These are phyloP conservation scores for Chaetomiaceae sp. DNA, from an alignment of 2,329 filamentous ascomycete species.

Conservation along the genomic window DNA sequence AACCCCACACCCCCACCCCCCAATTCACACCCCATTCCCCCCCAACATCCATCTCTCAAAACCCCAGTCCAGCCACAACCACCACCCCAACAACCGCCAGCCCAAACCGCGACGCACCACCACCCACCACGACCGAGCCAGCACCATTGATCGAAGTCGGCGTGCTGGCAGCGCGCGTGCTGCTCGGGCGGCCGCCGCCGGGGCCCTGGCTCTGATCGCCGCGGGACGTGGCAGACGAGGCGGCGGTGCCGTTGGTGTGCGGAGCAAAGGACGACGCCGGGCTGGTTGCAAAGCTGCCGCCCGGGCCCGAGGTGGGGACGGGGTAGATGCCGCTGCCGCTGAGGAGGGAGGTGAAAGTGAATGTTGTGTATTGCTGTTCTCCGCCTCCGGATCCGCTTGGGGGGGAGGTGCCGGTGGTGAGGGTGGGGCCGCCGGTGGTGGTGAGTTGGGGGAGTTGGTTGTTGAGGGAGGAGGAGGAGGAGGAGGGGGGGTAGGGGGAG, in stretches of 20 bases:
- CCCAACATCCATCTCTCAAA: background rate
- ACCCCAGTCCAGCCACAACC: slow-evolving; percentile 3
- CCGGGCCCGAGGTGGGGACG: too few species aligned
- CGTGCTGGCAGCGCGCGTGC: background rate
- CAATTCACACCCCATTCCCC: background rate
- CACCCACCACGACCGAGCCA: background rate
- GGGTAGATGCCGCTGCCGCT: too few species aligned
- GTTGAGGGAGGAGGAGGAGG: background rate
- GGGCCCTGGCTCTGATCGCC: too few species aligned
- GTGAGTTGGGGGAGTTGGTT: background rate
- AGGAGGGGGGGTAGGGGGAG: background rate
- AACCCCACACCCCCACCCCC: background rate
- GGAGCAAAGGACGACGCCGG: too few species aligned
- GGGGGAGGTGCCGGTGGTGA: too few species aligned
- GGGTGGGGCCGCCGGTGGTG: background rate
- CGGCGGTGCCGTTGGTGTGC: too few species aligned
- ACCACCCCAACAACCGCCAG: slow-evolving; percentile 4
- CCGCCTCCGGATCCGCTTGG: too few species aligned
- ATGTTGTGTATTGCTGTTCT: too few species aligned
- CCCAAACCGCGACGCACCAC: slow-evolving; percentile 5
- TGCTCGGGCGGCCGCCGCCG: background rate
- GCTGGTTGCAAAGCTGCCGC: too few species aligned
- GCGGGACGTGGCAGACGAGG: too few species aligned
- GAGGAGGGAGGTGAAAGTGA: too few species aligned
- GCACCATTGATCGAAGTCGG: slow-evolving; percentile 11